Base-by-base conservation (phyloP, 768 basidiomycete genomes). In the Serpula lacrymans region DNA sequence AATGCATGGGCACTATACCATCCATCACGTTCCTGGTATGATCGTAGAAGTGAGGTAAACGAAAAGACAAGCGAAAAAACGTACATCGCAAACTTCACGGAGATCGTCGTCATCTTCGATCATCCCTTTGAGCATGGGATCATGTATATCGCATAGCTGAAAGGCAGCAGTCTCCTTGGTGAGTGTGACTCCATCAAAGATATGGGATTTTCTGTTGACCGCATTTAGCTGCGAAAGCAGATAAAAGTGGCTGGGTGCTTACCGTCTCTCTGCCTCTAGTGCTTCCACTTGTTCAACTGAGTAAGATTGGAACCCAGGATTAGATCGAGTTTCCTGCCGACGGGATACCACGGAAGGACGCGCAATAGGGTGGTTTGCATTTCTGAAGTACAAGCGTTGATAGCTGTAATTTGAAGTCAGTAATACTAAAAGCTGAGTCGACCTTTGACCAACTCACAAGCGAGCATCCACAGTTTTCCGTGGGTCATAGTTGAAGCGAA, bases 101-200 rank as follows among this genome's bases (percentile, higher is more conserved):
- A 87, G 64, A 32, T 79, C 83, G 12, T 78, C 73, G 4, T 78
- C 71, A 43, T 85, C 79, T 45, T 85, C 75, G 37, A 98, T 88
- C 77, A 94, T 84, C 26, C 71, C 71, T 49, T 78, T 78, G 34
- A 96, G 63, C 75, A 93, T 84, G 5, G 83, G 80, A 57, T 99
- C 96, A 6, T 72, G 64, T 48, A 99, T 87, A 59, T 99, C 96
- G 59, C 88, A 88, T 5, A 99, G 71, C 60, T 98, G 96, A 65
- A 90, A 99, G 13, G 91, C 88, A 1, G 91, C 92, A 0, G 89
- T 86, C 59, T 95, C 88, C 51, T 85, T 82, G 32, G 84, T 80
- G 33, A 91, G 62, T 6, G 77, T 77, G 43, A 78, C 58, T 0
- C 95, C 96, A 58, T 99, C 91, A 50, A 98, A 99, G 23, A 92